Evolutionary conservation across 1,284 basidiomycete species (phyloP).

Genomic region (Cryptococcus sp.): DNA sequence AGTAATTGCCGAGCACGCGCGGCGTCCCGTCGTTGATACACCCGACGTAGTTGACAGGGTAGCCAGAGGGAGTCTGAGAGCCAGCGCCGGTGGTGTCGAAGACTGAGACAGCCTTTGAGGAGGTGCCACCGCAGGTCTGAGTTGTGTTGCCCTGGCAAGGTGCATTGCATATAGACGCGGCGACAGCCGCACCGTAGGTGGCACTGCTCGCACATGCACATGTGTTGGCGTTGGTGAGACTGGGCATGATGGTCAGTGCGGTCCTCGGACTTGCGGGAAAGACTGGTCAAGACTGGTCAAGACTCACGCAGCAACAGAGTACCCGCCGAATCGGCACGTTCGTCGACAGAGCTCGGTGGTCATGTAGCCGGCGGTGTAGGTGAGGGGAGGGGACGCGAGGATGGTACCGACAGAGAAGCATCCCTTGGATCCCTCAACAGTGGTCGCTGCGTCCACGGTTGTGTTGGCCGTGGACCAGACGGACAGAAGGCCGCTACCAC

Average conservation of each 20-base stretch:
- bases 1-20: slow-evolving; percentile 5
- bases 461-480: background rate
- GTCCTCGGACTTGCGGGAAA: slow-evolving; percentile 10
- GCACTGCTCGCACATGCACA: slow-evolving; percentile 29
- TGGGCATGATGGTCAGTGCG: slow-evolving; percentile 16
- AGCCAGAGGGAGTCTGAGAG: slow-evolving; percentile 9
- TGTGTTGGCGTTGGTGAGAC: slow-evolving; percentile 20
- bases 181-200: slow-evolving; percentile 12
- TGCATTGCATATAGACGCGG: slow-evolving; percentile 4
- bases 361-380: slow-evolving; percentile 5
- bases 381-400: background rate
- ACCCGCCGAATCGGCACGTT: slow-evolving; percentile 13
- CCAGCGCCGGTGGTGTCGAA: slow-evolving; percentile 29
- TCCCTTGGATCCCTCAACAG: slow-evolving; percentile 22
- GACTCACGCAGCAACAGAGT: slow-evolving; percentile 6
- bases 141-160: slow-evolving; percentile 13
- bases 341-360: slow-evolving; percentile 15
- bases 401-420: slow-evolving; percentile 22
- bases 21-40: slow-evolving; percentile 16
- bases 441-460: background rate
- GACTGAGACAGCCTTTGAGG: slow-evolving; percentile 7
- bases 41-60: slow-evolving; percentile 22
- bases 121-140: slow-evolving; percentile 19
- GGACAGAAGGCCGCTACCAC: slow-evolving; percentile 14
- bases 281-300: background rate